A percentile compares a stretch with the other conserved stretches of the same genome.
phyloP scores from a whole-genome alignment of 495 filamentous ascomycete species.

The Ramalina peruviana region DNA sequence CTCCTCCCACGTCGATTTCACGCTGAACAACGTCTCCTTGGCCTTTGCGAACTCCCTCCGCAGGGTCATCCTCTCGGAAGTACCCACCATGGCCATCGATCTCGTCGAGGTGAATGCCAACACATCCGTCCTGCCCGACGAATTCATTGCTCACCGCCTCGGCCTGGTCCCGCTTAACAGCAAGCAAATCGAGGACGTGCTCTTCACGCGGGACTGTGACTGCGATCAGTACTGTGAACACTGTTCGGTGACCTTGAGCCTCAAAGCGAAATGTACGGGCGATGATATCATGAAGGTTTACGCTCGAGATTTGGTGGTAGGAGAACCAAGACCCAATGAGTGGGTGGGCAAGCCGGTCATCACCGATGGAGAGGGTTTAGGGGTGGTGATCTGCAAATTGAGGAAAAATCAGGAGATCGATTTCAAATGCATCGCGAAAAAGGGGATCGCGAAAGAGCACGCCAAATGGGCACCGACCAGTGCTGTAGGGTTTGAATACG shows the following conservation, averaged over 20 bases:
- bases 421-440: slow-evolving; percentile 87
- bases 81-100: slow-evolving; percentile 91
- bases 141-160: slow-evolving; percentile 86
- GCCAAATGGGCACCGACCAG: slow-evolving; percentile 90
- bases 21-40: slow-evolving; percentile 65
- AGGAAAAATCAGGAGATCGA: slow-evolving; percentile 76
- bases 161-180: slow-evolving; percentile 82
- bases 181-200: slow-evolving; percentile 67
- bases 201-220: slow-evolving; percentile 89
- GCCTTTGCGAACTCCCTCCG: slow-evolving; percentile 91
- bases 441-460: slow-evolving; percentile 97
- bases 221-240: slow-evolving; percentile 86
- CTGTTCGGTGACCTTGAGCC: slow-evolving; percentile 69
- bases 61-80: slow-evolving; percentile 82
- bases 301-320: slow-evolving; percentile 67
- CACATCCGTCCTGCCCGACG: slow-evolving; percentile 87
- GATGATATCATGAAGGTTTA: slow-evolving; percentile 82
- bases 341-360: slow-evolving; percentile 79
- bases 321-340: slow-evolving; percentile 46
- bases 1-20: slow-evolving; percentile 60
- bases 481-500: slow-evolving; percentile 94
- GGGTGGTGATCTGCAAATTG: slow-evolving; percentile 76
- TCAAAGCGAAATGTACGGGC: slow-evolving; percentile 70
- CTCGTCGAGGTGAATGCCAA: slow-evolving; percentile 85
- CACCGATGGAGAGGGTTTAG: slow-evolving; percentile 62